Percentiles rank a stretch among this genome's conserved stretches.
These are phyloP conservation scores for Trichomonas vaginalis DNA, from an alignment of 208 protist genomes.

Conservation along the genomic window DNA sequence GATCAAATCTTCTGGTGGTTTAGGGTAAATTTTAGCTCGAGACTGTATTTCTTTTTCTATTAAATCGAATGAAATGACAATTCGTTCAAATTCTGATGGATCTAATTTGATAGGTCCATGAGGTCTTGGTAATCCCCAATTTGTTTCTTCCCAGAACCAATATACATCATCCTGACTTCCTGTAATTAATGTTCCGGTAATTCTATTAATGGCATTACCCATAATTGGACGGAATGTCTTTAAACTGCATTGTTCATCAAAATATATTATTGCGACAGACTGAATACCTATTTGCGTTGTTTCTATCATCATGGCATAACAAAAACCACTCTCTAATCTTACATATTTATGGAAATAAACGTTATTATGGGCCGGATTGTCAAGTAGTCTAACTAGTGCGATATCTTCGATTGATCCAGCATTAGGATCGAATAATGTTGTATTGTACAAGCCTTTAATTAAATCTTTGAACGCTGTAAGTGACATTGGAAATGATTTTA, in stretches of 20 bases:
- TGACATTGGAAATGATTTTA: neutral
- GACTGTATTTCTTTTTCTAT: neutral
- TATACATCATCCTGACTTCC: neutral
- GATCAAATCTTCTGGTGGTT: too few relatives aligned
- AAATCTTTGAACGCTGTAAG: neutral
- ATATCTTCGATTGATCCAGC: neutral
- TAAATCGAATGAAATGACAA: neutral
- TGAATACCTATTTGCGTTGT: neutral
- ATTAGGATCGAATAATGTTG: neutral
- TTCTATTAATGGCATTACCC: neutral
- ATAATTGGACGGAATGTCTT: neutral
- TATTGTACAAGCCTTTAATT: neutral
- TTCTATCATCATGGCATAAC: neutral
- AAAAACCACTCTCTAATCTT: neutral
- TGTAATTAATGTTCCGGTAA: neutral
- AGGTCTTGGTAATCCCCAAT: neutral
- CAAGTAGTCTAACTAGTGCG: too few relatives aligned
- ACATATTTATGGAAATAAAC: neutral
- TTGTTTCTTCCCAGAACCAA: neutral
- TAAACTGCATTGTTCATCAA: neutral
- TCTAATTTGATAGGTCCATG: neutral
- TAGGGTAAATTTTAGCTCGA: neutral
- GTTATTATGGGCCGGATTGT: too few relatives aligned
- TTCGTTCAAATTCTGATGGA: neutral
- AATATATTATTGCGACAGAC: neutral